Evolutionary conservation across 805 yeast species (phyloP), one percentile per base, ranked within the genome.

Genomic region (Wickerhamomyces canadensis): DNA sequence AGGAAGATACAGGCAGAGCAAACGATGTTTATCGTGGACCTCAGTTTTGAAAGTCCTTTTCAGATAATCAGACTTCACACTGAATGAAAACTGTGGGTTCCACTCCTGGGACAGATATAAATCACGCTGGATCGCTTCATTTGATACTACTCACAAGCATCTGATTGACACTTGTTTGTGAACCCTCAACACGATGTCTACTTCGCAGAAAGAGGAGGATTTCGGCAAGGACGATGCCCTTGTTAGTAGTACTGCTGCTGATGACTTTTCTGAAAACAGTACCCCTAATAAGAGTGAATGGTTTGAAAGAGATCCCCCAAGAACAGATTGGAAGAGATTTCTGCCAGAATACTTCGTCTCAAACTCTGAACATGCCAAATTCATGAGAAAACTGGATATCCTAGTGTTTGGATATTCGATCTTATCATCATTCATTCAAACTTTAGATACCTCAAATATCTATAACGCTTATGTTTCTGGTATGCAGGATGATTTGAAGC

Each of bases 401-500:
- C 53, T 75, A 29, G 55, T 80, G 31, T 64, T 78, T 8, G 64
- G 69, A 33, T 75, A 76, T 44, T 66, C 81, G 0, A 70, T 76
- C 54, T 55, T 77, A 41, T 77, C 76, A 3, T 78, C 77, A 55
- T 81, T 82, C 80, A 74, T 78, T 39, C 80, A 78, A 49, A 73
- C 72, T 45, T 57, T 80, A 37, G 86, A 80, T 48, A 73, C 70
- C 38, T 63, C 74, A 22, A 80, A 80, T 54, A 55, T 80, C 38
- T 69, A 66, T 44, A 76, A 79, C 47, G 86, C 86, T 3, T 80
- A 78, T 48, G 78, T 76, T 26, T 70, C 78, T 16, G 81, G 84
- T n/a, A 67, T 81, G 74, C 54, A 69, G 41, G 76, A 71, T 44
- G 77, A 66, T 24, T 60, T 80, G 27, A 64, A 65, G 3, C 67